Evolutionary conservation across 2,329 filamentous ascomycete species (phyloP).

Genomic region (Calonectria naviculata): DNA sequence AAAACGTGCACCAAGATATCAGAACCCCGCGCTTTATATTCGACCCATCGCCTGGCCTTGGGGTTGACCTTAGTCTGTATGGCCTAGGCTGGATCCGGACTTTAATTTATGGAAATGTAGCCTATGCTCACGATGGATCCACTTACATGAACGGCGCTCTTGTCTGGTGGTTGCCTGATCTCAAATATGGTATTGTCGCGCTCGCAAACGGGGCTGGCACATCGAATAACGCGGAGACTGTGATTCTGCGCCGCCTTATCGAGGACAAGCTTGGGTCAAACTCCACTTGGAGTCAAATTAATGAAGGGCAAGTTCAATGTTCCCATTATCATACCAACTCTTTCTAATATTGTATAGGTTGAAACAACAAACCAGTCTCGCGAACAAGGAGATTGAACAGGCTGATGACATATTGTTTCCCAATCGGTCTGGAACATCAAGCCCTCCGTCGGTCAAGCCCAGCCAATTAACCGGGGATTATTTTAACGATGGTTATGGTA

Average conservation of each 20-base stretch:
- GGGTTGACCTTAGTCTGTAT: neutral
- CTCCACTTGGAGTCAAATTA: neutral
- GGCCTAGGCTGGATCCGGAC: neutral
- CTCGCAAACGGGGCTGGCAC: neutral
- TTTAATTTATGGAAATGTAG: neutral
- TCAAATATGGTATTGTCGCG: neutral
- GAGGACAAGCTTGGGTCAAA: neutral
- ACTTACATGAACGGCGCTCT: neutral
- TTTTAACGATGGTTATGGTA: neutral
- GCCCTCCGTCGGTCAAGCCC: neutral
- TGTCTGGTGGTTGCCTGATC: neutral
- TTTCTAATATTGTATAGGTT: neutral
- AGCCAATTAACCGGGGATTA: neutral
- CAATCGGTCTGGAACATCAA: neutral
- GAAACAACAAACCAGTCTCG: neutral
- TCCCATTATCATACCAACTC: neutral
- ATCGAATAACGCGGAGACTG: neutral
- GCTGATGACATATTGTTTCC: neutral
- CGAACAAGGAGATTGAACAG: neutral
- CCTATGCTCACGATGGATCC: neutral
- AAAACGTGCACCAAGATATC: constrained; percentile 40
- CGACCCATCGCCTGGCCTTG: neutral
- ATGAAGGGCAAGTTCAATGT: neutral
- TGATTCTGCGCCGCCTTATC: neutral
- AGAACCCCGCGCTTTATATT: constrained; percentile 47